These are phyloP conservation scores for Colletotrichum paranaense DNA, from an alignment of 2,329 filamentous ascomycete species.

Conservation along the genomic window DNA sequence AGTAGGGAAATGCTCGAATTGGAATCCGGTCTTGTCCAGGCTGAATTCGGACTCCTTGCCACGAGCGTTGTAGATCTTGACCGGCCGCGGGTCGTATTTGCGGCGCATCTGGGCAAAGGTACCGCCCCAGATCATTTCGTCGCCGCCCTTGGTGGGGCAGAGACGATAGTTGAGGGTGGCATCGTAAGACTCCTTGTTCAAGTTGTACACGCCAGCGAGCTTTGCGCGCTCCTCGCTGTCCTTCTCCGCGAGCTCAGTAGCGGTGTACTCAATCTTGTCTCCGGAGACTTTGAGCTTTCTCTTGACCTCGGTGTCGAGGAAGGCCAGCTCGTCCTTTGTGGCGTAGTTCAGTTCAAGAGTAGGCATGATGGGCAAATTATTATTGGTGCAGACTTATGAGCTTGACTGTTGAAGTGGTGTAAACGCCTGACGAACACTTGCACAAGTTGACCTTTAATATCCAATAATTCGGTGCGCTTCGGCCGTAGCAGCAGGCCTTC, in stretches of 20 bases:
- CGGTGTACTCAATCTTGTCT: slow-evolving; percentile 8
- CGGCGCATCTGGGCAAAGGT: slow-evolving; percentile 25
- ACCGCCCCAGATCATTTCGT: slow-evolving; percentile 22
- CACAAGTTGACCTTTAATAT: not conserved
- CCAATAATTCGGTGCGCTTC: no score
- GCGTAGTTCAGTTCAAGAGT: slow-evolving; percentile 22
- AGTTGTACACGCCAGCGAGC: slow-evolving; percentile 8
- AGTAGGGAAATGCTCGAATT: slow-evolving; percentile 10
- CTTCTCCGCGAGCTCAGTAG: not conserved
- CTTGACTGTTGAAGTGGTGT: not conserved
- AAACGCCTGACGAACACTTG: not conserved
- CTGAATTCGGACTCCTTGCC: slow-evolving; percentile 12
- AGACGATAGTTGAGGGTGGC: slow-evolving; percentile 19
- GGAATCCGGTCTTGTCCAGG: slow-evolving; percentile 12
- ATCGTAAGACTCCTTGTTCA: not conserved
- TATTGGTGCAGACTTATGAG: not conserved
- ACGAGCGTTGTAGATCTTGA: slow-evolving; percentile 3
- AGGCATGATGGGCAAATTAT: slow-evolving; percentile 2
- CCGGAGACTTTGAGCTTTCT: slow-evolving; percentile 1
- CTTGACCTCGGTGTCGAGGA: slow-evolving; percentile 9
- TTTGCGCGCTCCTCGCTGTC: slow-evolving; percentile 14
- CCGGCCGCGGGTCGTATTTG: slow-evolving; percentile 7
- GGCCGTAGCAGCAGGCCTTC: no score
- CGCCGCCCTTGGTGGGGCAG: slow-evolving; percentile 8
- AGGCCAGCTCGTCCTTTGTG: slow-evolving; percentile 14